These are phyloP conservation scores for Vigna trinervia DNA, from an alignment of 306 rosid species.

Conservation along the genomic window DNA sequence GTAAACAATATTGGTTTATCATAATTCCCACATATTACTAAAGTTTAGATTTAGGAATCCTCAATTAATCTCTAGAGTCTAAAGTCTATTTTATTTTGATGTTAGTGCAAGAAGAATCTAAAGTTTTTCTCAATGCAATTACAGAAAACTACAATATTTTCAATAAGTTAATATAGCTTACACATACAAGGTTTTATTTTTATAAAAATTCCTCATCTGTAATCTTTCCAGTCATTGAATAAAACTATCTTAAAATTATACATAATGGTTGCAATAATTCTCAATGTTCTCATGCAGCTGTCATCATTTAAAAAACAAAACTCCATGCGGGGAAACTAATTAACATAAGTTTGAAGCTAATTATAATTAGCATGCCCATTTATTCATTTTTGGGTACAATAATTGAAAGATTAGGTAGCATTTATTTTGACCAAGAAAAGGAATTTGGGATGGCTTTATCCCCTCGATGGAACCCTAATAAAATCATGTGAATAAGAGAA, in stretches of 20 bases:
- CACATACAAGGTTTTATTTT: background rate
- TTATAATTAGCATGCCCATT: background rate
- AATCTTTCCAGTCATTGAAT: background rate
- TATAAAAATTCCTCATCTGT: background rate
- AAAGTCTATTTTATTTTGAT: background rate
- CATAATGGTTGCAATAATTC: conserved; percentile 1
- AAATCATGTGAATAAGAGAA: no score
- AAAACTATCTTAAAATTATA: background rate
- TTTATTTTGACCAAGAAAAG: background rate
- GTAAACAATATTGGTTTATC: background rate
- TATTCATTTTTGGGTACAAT: background rate
- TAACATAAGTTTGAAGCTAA: background rate
- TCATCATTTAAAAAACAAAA: background rate
- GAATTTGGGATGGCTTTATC: background rate
- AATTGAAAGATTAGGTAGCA: conserved; percentile 1
- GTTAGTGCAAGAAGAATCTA: background rate
- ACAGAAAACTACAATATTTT: background rate
- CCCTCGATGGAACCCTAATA: no score
- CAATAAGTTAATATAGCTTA: background rate
- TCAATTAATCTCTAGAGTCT: background rate
- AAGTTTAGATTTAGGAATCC: background rate
- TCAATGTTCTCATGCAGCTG: conserved; percentile 30
- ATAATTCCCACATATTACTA: background rate
- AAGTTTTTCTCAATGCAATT: background rate
- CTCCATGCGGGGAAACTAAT: background rate